Conservation (phyloP, 106 monocot genomes). For the Phalaenopsis aphrodite region DNA sequence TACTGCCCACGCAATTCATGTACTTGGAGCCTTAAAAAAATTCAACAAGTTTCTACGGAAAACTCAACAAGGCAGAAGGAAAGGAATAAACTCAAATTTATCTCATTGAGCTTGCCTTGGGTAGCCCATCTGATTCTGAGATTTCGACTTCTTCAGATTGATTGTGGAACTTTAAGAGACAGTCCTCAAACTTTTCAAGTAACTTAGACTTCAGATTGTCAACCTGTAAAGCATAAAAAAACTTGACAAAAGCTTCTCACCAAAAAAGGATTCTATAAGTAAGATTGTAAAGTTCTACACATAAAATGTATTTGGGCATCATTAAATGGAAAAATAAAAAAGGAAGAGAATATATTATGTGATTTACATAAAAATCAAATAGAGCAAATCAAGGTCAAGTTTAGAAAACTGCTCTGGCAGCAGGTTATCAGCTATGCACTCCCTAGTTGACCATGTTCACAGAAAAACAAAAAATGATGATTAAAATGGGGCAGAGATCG, state of each 20-base stretch:
- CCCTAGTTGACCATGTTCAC: background rate
- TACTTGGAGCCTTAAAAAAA: background rate
- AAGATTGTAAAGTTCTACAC: background rate
- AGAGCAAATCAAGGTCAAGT: background rate
- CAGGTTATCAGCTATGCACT: background rate
- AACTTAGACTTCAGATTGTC: conserved; percentile 56
- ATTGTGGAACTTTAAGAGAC: conserved; percentile 38
- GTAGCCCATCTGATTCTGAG: conserved; percentile 2
- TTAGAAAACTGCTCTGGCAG: background rate
- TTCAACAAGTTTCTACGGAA: background rate
- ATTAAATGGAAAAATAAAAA: background rate
- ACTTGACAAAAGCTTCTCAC: background rate
- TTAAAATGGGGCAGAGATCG: background rate
- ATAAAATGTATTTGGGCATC: background rate
- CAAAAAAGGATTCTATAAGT: background rate
- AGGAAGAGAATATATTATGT: background rate
- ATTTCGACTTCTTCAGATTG: conserved; percentile 27
- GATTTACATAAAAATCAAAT: background rate
- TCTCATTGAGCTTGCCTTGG: conserved; percentile 4
- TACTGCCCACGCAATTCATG: background rate
- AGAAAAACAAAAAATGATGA: background rate
- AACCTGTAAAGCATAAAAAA: conserved; percentile 33
- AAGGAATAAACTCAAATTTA: conserved; percentile 8
- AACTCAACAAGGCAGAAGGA: background rate
- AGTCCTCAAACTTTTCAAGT: conserved; percentile 71